Conservation (phyloP, 108 stramenopile species). For the Pseudonitzschia pungens region DNA sequence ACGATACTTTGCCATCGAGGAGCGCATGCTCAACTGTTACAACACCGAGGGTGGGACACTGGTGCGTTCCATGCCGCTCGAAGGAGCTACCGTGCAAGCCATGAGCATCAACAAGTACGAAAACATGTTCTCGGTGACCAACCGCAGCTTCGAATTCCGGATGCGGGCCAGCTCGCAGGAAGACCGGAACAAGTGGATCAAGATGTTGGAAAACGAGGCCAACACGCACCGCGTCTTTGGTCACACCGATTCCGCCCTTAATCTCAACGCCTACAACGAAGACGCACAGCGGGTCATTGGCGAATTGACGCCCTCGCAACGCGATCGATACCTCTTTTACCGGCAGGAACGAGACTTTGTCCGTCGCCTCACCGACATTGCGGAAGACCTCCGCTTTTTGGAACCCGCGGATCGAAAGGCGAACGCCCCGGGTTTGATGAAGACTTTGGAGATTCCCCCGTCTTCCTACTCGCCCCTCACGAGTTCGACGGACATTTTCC, state of each 20-base stretch:
- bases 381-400: constrained; percentile 92
- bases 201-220: constrained; percentile 64
- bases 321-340: constrained; percentile 89
- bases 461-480: constrained; percentile 92
- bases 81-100: constrained; percentile 66
- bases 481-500: constrained; percentile 89
- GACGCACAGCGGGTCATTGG: constrained; percentile 45
- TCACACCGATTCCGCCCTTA: constrained; percentile 40
- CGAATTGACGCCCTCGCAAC: constrained; percentile 76
- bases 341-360: constrained; percentile 92
- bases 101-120: constrained; percentile 52
- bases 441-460: constrained; percentile 69
- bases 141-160: constrained; percentile 72
- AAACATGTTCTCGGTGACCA: constrained; percentile 65
- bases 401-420: constrained; percentile 83
- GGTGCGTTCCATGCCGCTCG: constrained; percentile 86
- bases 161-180: constrained; percentile 67
- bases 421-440: constrained; percentile 70
- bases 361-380: constrained; percentile 85
- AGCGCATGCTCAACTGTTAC: constrained; percentile 95
- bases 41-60: constrained; percentile 43
- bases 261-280: constrained; percentile 21
- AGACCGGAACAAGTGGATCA: constrained; percentile 71
- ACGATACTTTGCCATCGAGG: constrained; percentile 91
- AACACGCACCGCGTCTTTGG: constrained; percentile 68